Evolutionary conservation across 768 basidiomycete species (phyloP).

Genomic region (Mycena capillaripes): DNA sequence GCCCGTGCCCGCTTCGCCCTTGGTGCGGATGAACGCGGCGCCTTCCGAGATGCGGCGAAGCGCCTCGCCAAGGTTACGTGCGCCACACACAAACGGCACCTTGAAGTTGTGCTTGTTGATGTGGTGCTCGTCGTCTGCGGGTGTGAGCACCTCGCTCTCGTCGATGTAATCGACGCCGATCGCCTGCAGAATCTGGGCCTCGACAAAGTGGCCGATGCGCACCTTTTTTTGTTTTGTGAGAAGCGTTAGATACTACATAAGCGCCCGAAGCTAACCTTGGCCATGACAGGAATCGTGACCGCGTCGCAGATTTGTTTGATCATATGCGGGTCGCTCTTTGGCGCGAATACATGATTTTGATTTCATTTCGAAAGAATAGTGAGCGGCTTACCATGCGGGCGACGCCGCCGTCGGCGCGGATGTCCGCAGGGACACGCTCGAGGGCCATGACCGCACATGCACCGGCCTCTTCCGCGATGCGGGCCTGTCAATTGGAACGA

Average conservation of each 20-base stretch:
- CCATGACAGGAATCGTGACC: slow-evolving; percentile 98
- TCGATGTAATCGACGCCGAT: slow-evolving; percentile 98
- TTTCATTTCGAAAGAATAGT: background rate
- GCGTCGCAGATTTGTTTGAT: slow-evolving; percentile 96
- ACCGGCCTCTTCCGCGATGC: slow-evolving; percentile 9
- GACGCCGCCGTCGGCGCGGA: slow-evolving; percentile 92
- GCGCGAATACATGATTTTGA: background rate
- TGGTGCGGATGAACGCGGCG: slow-evolving; percentile 98
- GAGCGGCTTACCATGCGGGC: slow-evolving; percentile 86
- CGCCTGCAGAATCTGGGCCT: slow-evolving; percentile 95
- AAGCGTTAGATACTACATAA: too few relatives aligned
- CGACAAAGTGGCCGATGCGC: slow-evolving; percentile 97
- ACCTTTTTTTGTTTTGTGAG: too few relatives aligned
- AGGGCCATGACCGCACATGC: slow-evolving; percentile 99
- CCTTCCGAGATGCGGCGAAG: slow-evolving; percentile 97
- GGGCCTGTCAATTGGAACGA: slow-evolving; percentile 25
- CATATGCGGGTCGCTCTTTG: slow-evolving; percentile 93
- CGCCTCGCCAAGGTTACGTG: slow-evolving; percentile 95
- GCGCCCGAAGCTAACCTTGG: too few relatives aligned
- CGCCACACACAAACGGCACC: slow-evolving; percentile 96
- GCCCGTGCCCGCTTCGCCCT: slow-evolving; percentile 92
- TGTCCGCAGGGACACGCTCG: slow-evolving; percentile 96
- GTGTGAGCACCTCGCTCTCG: slow-evolving; percentile 94
- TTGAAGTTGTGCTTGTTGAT: slow-evolving; percentile 98
- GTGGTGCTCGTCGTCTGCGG: slow-evolving; percentile 96